Evolutionary conservation across 2,329 filamentous ascomycete genomes (phyloP), one percentile per base, ranked within the genome.

Genomic region (Neopestalotiopsis rosae): DNA sequence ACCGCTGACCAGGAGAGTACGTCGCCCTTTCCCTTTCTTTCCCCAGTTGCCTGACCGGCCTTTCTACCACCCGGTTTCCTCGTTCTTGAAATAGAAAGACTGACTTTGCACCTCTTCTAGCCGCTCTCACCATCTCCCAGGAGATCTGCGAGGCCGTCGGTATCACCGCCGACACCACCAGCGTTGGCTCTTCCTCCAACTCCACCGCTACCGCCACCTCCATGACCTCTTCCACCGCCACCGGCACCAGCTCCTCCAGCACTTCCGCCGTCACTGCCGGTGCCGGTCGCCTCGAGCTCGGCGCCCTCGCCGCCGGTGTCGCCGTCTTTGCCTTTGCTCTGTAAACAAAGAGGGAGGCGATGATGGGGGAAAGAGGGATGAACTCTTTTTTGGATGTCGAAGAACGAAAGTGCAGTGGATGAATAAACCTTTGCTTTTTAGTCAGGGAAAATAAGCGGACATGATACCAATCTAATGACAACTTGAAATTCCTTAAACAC

Each of bases 1-100:
- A 69, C 79, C 14, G 72, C 77, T 5, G 76, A 80, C 13, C 71
- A 81, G 20, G 74, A 74, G 45, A 70, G 80, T 82, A 75, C 14
- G 77, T 75, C 10, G 5, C 1, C 13, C 24, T 28, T 28, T 28
- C 24, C 24, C 24, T 28, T 28, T 28, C 30, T 32, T 9, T 10
- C 1, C 12, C 9, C 61, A 12, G 30, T 38, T 38, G 34, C 34
- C 65, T 0, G 28, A 5, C 17, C 5, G 5, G 30, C 24, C 13
- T 38, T 38, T 38, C 6, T 38, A 38, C 34, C 10, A 6, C 34
- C 34, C 34, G 34, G 34, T 38, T 38, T 10, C 34, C 6, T 38
- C 6, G 10, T 38, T 10, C 10, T 38, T 38, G 6, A 28, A 28
- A 59, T 12, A 14, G 24, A 56, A 59, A 17, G 30, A 32, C 57